A percentile compares a stretch with the other conserved stretches of the same genome.
phyloP scores from a whole-genome alignment of 2,329 filamentous ascomycete species.

The Raffaelea ambrosiae region DNA sequence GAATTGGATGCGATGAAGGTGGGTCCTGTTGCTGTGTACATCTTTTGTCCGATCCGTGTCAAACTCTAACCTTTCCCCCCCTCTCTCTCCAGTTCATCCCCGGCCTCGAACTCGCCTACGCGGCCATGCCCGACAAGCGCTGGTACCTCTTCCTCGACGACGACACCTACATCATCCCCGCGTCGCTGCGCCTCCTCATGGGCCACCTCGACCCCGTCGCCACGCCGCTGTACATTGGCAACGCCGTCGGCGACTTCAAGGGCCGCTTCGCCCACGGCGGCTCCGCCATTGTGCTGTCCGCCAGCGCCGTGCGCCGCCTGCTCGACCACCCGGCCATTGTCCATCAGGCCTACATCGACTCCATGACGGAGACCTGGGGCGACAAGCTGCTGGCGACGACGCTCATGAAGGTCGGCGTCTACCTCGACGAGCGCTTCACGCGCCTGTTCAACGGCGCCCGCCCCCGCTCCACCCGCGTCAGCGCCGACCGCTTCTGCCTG shows the following conservation, averaged over 20 bases:
- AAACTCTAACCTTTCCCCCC: not conserved
- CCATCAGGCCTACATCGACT: slow-evolving; percentile 34
- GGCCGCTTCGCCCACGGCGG: slow-evolving; percentile 49
- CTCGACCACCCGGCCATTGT: slow-evolving; percentile 34
- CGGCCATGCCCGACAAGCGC: slow-evolving; percentile 42
- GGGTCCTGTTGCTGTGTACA: slow-evolving; percentile 4
- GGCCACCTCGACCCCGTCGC: slow-evolving; percentile 35
- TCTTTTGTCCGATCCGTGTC: not conserved
- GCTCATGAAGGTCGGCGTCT: slow-evolving; percentile 43
- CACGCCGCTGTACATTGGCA: slow-evolving; percentile 43
- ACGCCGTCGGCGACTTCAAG: slow-evolving; percentile 48
- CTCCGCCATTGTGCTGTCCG: slow-evolving; percentile 44
- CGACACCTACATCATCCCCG: slow-evolving; percentile 45
- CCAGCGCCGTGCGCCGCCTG: slow-evolving; percentile 37
- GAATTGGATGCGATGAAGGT: slow-evolving; percentile 43
- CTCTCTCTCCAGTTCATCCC: slow-evolving; percentile 37
- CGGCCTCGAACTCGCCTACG: slow-evolving; percentile 43
- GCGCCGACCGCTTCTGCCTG: slow-evolving; percentile 41
- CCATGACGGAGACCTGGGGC: slow-evolving; percentile 43
- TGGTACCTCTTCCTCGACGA: slow-evolving; percentile 53
- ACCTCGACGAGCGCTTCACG: slow-evolving; percentile 45
- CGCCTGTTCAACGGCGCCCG: slow-evolving; percentile 48
- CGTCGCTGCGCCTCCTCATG: slow-evolving; percentile 38
- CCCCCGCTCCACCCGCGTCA: slow-evolving; percentile 39
- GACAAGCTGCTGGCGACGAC: slow-evolving; percentile 46